Evolutionary conservation across 2,329 filamentous ascomycete genomes (phyloP), one percentile per base, ranked within the genome.

Genomic region (Mycosphaerella sp.): DNA sequence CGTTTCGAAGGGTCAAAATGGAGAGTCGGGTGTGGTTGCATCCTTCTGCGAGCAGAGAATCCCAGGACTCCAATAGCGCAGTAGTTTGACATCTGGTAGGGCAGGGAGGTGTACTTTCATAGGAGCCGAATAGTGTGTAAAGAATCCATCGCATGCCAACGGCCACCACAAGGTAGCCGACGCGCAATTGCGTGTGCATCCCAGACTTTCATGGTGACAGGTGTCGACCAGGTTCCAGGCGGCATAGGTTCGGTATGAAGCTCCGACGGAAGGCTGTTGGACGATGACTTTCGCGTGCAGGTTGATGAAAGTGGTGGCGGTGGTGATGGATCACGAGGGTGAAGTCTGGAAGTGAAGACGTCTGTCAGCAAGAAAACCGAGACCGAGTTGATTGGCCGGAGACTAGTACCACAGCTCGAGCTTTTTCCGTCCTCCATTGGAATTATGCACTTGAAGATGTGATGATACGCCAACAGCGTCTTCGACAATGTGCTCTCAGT

Each of bases 401-500:
- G 42, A 23, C 34, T 29, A 38, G 12, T 21, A 21, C 21, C 21
- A 21, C 10, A n/a, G 12, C 17, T 17, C 17, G 17, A 29, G 42
- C 17, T 21, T 21, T 21, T 44, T 29, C 40, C 29, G 17, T 21
- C 23, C 7, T 21, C 21, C 26, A 29, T 29, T 29, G 26, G 26
- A 29, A 44, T 9, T 42, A 12, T 38, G 23, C 29, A 40, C 48
- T 39, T 38, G 14, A 54, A 44, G 42, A 61, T 61, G 59, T 61
- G 57, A 61, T 61, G 59, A 55, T 56, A 54, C 55, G 59, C 45
- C 50, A 50, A 55, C 46, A 54, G 44, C 50, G 48, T 54, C 53
- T 59, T 53, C 52, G 44, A 51, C 59, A 58, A 53, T 52, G 53
- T 55, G 51, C 50, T 36, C 14, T 23, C 17, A 10, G 54, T 45